These are phyloP conservation scores for Leccinum barrowsii DNA, from an alignment of 768 basidiomycete genomes.

Conservation along the genomic window DNA sequence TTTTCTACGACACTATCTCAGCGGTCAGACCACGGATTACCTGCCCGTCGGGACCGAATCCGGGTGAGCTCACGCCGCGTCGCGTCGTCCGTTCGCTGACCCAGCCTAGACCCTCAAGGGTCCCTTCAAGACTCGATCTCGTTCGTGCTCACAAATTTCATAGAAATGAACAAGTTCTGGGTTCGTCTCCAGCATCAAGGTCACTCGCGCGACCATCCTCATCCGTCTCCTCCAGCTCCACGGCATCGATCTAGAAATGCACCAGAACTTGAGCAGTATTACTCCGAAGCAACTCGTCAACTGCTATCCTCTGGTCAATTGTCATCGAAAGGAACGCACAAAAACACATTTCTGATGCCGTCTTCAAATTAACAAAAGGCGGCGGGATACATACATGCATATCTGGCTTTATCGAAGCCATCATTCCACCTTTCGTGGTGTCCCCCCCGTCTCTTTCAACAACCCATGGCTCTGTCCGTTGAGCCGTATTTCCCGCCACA, in stretches of 20 bases:
- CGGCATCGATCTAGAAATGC: constrained; percentile 93
- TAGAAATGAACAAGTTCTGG: constrained; percentile 99
- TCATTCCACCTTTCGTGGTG: constrained; percentile 1
- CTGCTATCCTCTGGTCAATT: constrained; percentile 39
- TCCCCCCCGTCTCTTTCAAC: background rate
- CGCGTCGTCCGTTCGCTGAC: background rate
- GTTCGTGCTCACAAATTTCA: constrained; percentile 97
- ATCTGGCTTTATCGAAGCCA: background rate
- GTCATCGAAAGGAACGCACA: background rate
- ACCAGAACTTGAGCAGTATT: constrained; percentile 60
- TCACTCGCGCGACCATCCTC: constrained; percentile 92
- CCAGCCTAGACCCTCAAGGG: constrained; percentile 65
- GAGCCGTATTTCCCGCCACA: constrained; percentile 46
- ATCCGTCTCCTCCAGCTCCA: constrained; percentile 94
- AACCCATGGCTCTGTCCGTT: constrained; percentile 6
- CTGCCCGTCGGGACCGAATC: constrained; percentile 82
- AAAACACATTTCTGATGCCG: background rate
- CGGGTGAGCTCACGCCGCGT: constrained; percentile 54
- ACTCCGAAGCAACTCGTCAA: constrained; percentile 95
- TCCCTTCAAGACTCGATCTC: constrained; percentile 93
- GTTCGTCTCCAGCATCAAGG: constrained; percentile 97
- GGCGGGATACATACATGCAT: background rate
- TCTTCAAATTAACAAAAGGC: background rate
- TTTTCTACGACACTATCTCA: constrained; percentile 94
- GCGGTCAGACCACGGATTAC: constrained; percentile 94